A percentile compares a stretch with the other conserved stretches of the same genome.
These are phyloP conservation scores for Panus rudis DNA, from an alignment of 768 basidiomycete genomes.

Conservation along the genomic window DNA sequence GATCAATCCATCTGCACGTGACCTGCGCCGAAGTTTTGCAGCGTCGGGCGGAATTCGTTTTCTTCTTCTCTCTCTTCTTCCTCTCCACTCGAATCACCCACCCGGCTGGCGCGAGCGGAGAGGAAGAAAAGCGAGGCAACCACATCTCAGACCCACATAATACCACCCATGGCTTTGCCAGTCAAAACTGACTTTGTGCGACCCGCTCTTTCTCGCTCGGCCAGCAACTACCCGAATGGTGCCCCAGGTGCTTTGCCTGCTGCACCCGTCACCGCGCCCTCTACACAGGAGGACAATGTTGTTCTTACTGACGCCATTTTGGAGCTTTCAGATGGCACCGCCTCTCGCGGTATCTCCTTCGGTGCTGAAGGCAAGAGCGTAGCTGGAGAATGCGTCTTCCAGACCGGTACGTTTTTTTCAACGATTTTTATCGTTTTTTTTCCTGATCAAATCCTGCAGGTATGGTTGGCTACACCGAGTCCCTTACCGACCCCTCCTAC, in stretches of 20 bases:
- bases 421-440: not conserved
- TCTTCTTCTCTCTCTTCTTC: conserved; percentile 21
- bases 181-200: conserved; percentile 21
- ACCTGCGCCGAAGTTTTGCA: no score
- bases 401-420: conserved; percentile 68
- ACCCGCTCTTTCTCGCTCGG: conserved; percentile 38
- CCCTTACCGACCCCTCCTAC: conserved; percentile 96
- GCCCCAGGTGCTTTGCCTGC: conserved; percentile 23
- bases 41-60: no score
- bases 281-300: conserved; percentile 16
- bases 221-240: conserved; percentile 32
- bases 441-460: conserved; percentile 41
- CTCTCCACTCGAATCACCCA: conserved; percentile 21
- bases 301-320: conserved; percentile 56
- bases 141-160: conserved; percentile 13
- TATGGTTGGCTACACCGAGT: conserved; percentile 99
- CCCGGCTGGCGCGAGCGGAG: conserved; percentile 20
- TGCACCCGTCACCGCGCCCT: conserved; percentile 29
- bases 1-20: no score
- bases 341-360: conserved; percentile 85
- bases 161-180: conserved; percentile 6
- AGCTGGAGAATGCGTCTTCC: conserved; percentile 98
- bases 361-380: conserved; percentile 88
- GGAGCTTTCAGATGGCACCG: conserved; percentile 85
- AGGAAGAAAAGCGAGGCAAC: conserved; percentile 25